A percentile compares a stretch with the other conserved stretches of the same genome.
Conservation (phyloP, 441 rosid genomes). For the Omphalea diandra region DNA sequence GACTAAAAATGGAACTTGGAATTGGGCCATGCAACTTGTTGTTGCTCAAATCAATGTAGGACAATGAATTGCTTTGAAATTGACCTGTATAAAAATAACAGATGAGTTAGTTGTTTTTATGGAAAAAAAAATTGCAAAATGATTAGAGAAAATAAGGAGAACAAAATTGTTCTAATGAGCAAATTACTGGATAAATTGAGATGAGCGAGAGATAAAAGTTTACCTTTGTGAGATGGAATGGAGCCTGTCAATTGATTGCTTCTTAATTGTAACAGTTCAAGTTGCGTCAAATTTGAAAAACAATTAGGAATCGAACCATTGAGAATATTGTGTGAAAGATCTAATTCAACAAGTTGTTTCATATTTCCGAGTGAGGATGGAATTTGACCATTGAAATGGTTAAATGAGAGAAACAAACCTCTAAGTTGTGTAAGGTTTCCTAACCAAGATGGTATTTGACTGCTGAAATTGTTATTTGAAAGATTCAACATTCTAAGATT, state of each 20-base stretch:
- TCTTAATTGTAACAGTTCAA: background rate
- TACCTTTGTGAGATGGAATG: background rate
- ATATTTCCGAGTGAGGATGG: rapidly evolving
- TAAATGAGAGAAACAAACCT: background rate
- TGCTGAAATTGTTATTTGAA: no score
- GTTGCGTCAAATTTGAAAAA: background rate
- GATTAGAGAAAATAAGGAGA: conserved; percentile 1
- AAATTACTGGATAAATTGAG: no score
- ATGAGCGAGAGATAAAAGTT: background rate
- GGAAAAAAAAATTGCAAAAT: rapidly evolving
- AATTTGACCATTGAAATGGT: background rate
- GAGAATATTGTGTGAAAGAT: background rate
- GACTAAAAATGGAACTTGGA: conserved; percentile 16
- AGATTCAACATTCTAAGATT: no score
- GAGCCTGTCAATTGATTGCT: background rate
- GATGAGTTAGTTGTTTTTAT: conserved; percentile 13
- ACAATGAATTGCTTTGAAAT: background rate
- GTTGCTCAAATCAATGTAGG: no score
- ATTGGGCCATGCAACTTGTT: no score
- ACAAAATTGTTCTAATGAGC: no score
- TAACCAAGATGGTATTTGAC: background rate
- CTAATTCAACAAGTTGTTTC: background rate
- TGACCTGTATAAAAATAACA: background rate
- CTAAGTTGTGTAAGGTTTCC: background rate
- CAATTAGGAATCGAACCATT: background rate